Base-by-base conservation (phyloP, 345 rosid species). In the Citrus sp. region DNA sequence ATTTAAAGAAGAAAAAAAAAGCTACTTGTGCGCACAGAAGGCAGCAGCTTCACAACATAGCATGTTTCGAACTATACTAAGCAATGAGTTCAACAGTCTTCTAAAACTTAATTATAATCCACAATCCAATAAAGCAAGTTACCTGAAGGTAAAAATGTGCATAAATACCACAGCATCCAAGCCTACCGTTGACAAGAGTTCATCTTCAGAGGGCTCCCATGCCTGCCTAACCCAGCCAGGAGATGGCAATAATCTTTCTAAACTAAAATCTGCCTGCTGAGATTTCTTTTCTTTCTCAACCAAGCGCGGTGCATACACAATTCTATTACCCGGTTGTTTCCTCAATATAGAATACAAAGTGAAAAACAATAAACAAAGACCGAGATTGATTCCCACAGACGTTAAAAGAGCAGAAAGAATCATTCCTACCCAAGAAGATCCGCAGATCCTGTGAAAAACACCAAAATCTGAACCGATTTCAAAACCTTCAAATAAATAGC, bases 371-470 rank as follows among this genome's bases (percentile, higher is more conserved):
- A 91, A 81, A 73, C 98, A 93, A 73, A 95, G 94, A 38, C 93
- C 97, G n/a, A 91, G 88, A 82, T 95, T 95, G 90, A 95, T 92
- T 63, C 92, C 98, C n/a, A 95, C 98, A 13, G 98, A 93, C 49
- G 98, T 93, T 80, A 95, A 83, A 60, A 95, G 91, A 64, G 98
- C 94, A 12, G 97, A 92, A 19, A 95, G 91, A 76, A 91, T 83
- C 98, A 95, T 95, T 67, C 60, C 62, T 54, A 32, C 49, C 62
- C 55, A 38, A 67, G 54, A 6, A 56, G 61, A 56, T 67, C 72
- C n/a, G 24, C 54, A 67, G 25, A 51, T 37, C 32, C 40, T 67
- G 19, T 25, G 24, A 54, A 21, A 25, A 27, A 24, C 5, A 27
- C 40, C 38, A 70, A 70, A 24, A 30, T 27, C 4, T 30, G 40